Evolutionary conservation across 164 flowering plant genomes (phyloP).

Genomic region (Chloranthus sessilifolius): DNA sequence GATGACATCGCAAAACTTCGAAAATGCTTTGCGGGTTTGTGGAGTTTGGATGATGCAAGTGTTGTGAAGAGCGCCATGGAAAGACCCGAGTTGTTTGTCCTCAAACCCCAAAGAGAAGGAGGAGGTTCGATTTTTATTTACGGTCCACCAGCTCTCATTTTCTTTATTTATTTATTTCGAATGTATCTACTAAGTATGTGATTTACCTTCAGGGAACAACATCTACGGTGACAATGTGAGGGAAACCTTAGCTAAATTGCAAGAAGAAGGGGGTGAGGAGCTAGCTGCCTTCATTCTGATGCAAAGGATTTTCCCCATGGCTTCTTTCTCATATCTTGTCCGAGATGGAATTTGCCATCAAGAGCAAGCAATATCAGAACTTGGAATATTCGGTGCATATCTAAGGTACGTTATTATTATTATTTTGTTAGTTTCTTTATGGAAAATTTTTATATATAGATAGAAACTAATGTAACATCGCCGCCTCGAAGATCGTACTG

Average conservation of each 20-base stretch:
- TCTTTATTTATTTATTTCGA: neutral
- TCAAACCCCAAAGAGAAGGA: constrained; percentile 99
- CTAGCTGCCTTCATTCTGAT: constrained; percentile 87
- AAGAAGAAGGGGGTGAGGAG: constrained; percentile 58
- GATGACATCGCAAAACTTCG: constrained; percentile 71
- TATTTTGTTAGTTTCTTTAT: no score
- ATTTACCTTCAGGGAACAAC: constrained; percentile 64
- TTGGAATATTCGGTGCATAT: constrained; percentile 86
- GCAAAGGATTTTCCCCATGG: constrained; percentile 83
- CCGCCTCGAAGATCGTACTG: no score
- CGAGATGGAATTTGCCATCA: constrained; percentile 73
- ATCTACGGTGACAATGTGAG: constrained; percentile 77
- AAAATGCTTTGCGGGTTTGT: constrained; percentile 92
- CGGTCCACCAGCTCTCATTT: neutral
- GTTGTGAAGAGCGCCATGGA: constrained; percentile 60
- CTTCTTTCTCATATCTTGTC: constrained; percentile 46
- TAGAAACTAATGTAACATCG: no score
- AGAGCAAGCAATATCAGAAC: constrained; percentile 78
- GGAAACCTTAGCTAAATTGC: constrained; percentile 52
- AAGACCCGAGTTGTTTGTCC: constrained; percentile 73
- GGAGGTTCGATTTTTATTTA: constrained; percentile 52
- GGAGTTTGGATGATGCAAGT: constrained; percentile 81
- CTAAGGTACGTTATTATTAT: constrained; percentile 56
- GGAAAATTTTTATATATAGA: neutral
- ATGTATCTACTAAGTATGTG: neutral